phyloP scores from a whole-genome alignment of 768 basidiomycete species.

The Tricholoma sp. region DNA sequence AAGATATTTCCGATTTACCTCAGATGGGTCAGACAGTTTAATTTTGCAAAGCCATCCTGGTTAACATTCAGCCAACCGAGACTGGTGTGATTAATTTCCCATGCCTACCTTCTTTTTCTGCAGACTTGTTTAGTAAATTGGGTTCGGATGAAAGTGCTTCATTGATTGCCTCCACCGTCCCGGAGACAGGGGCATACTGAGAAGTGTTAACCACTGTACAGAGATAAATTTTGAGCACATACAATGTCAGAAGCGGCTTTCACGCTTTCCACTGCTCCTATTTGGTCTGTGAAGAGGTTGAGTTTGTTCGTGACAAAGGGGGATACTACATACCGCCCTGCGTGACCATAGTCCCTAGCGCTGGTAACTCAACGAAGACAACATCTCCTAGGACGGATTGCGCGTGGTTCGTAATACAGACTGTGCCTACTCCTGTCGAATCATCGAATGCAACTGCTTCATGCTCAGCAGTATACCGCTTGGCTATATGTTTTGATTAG shows the following conservation, averaged over 20 bases:
- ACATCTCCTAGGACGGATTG: slow-evolving; percentile 92
- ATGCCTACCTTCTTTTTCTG: slow-evolving; percentile 72
- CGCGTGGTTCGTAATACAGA: slow-evolving; percentile 90
- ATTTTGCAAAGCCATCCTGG: slow-evolving; percentile 97
- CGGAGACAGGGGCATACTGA: slow-evolving; percentile 92
- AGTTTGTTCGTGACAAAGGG: neutral
- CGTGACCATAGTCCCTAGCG: slow-evolving; percentile 51
- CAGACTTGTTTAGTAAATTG: slow-evolving; percentile 81
- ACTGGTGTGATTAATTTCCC: neutral
- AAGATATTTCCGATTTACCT: slow-evolving; percentile 44
- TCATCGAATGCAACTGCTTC: slow-evolving; percentile 83
- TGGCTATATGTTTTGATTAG: slow-evolving; percentile 38
- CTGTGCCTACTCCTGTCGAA: slow-evolving; percentile 65
- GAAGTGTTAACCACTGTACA: slow-evolving; percentile 8
- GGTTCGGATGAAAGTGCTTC: slow-evolving; percentile 60
- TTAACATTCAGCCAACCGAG: neutral
- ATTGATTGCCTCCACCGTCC: slow-evolving; percentile 78
- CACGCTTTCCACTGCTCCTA: slow-evolving; percentile 94
- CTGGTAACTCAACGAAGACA: slow-evolving; percentile 91
- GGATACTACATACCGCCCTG: slow-evolving; percentile 62
- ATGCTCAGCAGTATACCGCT: slow-evolving; percentile 82
- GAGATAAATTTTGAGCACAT: slow-evolving; percentile 9
- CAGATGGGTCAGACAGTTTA: slow-evolving; percentile 66
- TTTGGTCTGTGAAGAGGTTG: slow-evolving; percentile 48
- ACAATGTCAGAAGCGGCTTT: slow-evolving; percentile 97